Percentiles rank a stretch among this genome's conserved stretches.
Conservation (phyloP, 2,329 filamentous ascomycete genomes). For the Pseudocercospora cruenta region DNA sequence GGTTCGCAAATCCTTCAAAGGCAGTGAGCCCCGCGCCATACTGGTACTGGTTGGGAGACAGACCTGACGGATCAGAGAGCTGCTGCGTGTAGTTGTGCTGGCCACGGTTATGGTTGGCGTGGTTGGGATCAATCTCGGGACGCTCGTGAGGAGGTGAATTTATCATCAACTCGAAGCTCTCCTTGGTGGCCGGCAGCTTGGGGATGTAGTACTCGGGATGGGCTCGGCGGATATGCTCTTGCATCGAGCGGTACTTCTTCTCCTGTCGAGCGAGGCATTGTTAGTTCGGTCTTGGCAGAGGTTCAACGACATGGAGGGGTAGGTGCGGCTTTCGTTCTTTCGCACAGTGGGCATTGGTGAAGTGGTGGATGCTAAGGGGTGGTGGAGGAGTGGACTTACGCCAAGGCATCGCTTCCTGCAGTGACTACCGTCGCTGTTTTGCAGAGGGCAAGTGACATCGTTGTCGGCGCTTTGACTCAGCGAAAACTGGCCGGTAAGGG, state of each 20-base stretch:
- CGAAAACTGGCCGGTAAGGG: slow-evolving; percentile 61
- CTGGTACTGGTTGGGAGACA: slow-evolving; percentile 41
- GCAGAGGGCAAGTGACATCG: slow-evolving; percentile 94
- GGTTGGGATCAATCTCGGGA: slow-evolving; percentile 51
- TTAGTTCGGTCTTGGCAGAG: slow-evolving; percentile 26
- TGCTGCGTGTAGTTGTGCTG: slow-evolving; percentile 32
- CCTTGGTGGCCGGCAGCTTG: slow-evolving; percentile 95
- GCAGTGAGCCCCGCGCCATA: slow-evolving; percentile 40
- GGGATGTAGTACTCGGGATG: slow-evolving; percentile 97
- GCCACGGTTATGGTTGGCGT: slow-evolving; percentile 38
- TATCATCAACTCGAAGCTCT: slow-evolving; percentile 97
- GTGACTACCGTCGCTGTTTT: slow-evolving; percentile 93
- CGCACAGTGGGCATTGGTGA: neutral
- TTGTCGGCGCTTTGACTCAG: slow-evolving; percentile 83
- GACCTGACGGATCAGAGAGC: slow-evolving; percentile 43
- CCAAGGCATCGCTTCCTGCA: slow-evolving; percentile 97
- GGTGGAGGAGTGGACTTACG: slow-evolving; percentile 65
- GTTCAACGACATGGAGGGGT: slow-evolving; percentile 9
- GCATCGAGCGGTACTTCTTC: slow-evolving; percentile 97
- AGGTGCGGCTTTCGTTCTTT: neutral
- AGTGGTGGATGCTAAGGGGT: slow-evolving; percentile 26
- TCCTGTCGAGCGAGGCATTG: slow-evolving; percentile 62
- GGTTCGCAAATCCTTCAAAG: slow-evolving; percentile 39
- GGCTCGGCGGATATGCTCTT: slow-evolving; percentile 96
- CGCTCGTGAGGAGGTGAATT: slow-evolving; percentile 80